A percentile compares a stretch with the other conserved stretches of the same genome.
Evolutionary conservation across 148 eudicot species (phyloP).

Genomic region (Chenopodium formosanum): DNA sequence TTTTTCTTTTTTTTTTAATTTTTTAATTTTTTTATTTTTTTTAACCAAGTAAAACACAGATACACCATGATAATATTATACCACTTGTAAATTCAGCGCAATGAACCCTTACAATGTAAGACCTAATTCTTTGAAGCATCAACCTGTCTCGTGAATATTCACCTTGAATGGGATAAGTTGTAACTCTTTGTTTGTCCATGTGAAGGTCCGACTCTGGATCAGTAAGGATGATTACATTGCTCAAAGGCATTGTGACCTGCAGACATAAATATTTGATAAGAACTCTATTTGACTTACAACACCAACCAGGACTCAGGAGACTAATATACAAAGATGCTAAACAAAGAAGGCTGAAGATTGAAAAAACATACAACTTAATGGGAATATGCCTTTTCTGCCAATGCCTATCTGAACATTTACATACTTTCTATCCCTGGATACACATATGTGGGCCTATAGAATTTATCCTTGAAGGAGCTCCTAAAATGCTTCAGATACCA

Average conservation of each 20-base stretch:
- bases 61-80: slow-evolving; percentile 14
- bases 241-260: slow-evolving; percentile 79
- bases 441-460: not conserved
- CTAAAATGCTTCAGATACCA: not conserved
- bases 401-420: not conserved
- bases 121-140: slow-evolving; percentile 99
- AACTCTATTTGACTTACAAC: not conserved
- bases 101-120: slow-evolving; percentile 94
- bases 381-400: not conserved
- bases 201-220: slow-evolving; percentile 78
- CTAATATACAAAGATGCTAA: too few relatives aligned
- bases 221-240: slow-evolving; percentile 69
- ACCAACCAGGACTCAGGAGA: too few relatives aligned
- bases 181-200: slow-evolving; percentile 58
- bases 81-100: slow-evolving; percentile 28
- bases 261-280: slow-evolving; percentile 14
- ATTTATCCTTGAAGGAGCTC: not conserved
- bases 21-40: too few relatives aligned
- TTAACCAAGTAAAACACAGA: not conserved
- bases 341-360: not conserved
- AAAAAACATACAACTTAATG: not conserved
- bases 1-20: too few relatives aligned
- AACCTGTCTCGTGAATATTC: slow-evolving; percentile 95
- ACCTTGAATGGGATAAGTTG: slow-evolving; percentile 75
- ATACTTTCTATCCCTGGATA: not conserved